Conservation (phyloP, 2,329 filamentous ascomycete species). For the Myrmaecium sp. region DNA sequence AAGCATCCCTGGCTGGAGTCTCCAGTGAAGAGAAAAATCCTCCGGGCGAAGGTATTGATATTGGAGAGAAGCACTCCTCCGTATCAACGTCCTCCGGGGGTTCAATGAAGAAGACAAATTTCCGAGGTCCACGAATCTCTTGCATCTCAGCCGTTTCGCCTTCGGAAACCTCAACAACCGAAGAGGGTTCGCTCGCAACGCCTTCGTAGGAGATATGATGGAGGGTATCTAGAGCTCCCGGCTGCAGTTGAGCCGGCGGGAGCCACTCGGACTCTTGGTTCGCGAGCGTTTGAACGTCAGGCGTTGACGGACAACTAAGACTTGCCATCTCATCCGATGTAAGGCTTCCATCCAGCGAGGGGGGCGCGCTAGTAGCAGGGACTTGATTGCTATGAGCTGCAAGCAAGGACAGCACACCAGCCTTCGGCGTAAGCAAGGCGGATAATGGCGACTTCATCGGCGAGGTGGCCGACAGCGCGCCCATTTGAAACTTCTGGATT, state of each 20-base stretch:
- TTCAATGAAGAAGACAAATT: too few species aligned
- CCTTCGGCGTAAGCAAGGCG: conserved; percentile 57
- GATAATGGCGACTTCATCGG: conserved; percentile 25
- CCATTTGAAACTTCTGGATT: conserved; percentile 35
- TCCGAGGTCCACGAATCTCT: conserved; percentile 32
- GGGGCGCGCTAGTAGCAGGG: conserved; percentile 62
- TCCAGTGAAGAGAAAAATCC: conserved; percentile 82
- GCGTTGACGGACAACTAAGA: conserved; percentile 72
- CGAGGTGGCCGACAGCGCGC: conserved; percentile 34
- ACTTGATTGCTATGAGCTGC: conserved; percentile 40
- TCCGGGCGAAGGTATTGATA: conserved; percentile 81
- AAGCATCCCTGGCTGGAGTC: conserved; percentile 59
- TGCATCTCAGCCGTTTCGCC: conserved; percentile 48
- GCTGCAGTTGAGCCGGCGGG: conserved; percentile 44
- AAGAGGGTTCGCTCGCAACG: conserved; percentile 9
- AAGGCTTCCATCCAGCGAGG: conserved; percentile 77
- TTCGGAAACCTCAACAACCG: conserved; percentile 27
- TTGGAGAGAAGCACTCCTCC: conserved; percentile 54
- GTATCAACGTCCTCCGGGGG: conserved; percentile 14
- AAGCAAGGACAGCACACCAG: conserved; percentile 56
- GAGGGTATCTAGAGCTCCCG: conserved; percentile 64
- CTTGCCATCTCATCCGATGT: conserved; percentile 74
- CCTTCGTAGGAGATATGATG: conserved; percentile 35
- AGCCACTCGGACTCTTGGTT: conserved; percentile 48
- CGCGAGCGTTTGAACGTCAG: conserved; percentile 39